Base-by-base conservation (phyloP, 305 asterid genomes). In the Fraxinus sp. region DNA sequence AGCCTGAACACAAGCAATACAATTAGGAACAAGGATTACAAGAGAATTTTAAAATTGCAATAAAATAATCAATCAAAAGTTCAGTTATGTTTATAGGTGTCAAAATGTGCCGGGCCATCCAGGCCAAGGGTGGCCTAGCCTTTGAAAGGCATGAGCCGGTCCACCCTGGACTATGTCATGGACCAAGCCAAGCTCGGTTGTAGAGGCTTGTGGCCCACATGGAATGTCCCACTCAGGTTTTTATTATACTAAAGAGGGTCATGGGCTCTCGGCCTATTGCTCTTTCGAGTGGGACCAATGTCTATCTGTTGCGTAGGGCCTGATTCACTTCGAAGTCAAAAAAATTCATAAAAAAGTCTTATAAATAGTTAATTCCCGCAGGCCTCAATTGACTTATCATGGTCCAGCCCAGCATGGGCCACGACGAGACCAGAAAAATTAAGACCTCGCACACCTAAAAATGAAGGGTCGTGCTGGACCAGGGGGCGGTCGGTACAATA, bases 1-100 rank as follows among this genome's bases (percentile, higher is more conserved):
- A n/a, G 91, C 92, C 92, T 88, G 80, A 13, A 64, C 39, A 83
- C 36, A 55, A 32, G 64, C 52, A 73, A 32, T 70, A 30, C 41
- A 24, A 30, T 5, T 70, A 70, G 75, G 75, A 66, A 66, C 68
- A 7, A n/a, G 66, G 71, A 22, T 22, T 7, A 62, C 75, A 70
- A 30, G 10, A 3, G 7, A 26, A 66, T 66, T 10, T 66, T 6
- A 66, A 24, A 66, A 26, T 26, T 4, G 35, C 75, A 28, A 16
- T 30, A 70, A 14, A 70, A 70, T 30, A 30, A 13, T 70, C 4
- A 70, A 57, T 57, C 68, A 57, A 57, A 6, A 57, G 11, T 57
- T 57, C 68, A 57, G 28, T 57, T 57, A 20, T 57, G 28, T 0
- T 57, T 57, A 57, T 18, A 18, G 68, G 26, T 18, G 28, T 57